Evolutionary conservation across 2,329 filamentous ascomycete species (phyloP).

Genomic region (Volutella citrinella): DNA sequence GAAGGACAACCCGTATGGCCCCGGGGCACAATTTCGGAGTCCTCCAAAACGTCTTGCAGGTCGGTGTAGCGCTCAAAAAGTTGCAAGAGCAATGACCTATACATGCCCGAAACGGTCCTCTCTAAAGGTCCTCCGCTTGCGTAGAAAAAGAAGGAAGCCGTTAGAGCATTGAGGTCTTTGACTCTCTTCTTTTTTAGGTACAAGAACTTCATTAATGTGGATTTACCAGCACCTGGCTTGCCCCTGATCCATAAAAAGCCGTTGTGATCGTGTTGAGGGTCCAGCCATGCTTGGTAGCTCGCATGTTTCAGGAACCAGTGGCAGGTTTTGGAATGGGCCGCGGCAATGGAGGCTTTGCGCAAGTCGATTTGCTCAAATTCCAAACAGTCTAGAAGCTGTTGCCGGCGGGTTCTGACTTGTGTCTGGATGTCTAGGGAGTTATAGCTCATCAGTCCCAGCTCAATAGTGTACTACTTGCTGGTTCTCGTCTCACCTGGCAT

Average conservation of each 20-base stretch:
- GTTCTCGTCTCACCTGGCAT: too few relatives aligned
- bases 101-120: slow-evolving; percentile 7
- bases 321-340: too few relatives aligned
- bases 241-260: slow-evolving; percentile 35
- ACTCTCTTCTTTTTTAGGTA: not conserved
- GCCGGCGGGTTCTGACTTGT: too few relatives aligned
- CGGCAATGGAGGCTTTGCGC: too few relatives aligned
- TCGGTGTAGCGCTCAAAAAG: not conserved
- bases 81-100: slow-evolving; percentile 5
- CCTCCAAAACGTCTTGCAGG: slow-evolving; percentile 2
- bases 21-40: not conserved
- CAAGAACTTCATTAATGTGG: slow-evolving; percentile 43
- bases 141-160: slow-evolving; percentile 14
- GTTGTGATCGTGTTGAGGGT: slow-evolving; percentile 1
- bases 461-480: too few relatives aligned
- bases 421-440: too few relatives aligned
- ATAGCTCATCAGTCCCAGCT: too few relatives aligned
- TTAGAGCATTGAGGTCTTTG: not conserved
- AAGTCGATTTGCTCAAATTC: too few relatives aligned
- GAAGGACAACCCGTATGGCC: not conserved
- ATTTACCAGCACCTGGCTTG: slow-evolving; percentile 45
- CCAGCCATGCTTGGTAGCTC: slow-evolving; percentile 4
- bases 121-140: slow-evolving; percentile 7
- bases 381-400: too few relatives aligned
- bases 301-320: too few relatives aligned